Base-by-base conservation (phyloP, 2,329 filamentous ascomycete genomes). In the Phyllosticta citribraziliensis region DNA sequence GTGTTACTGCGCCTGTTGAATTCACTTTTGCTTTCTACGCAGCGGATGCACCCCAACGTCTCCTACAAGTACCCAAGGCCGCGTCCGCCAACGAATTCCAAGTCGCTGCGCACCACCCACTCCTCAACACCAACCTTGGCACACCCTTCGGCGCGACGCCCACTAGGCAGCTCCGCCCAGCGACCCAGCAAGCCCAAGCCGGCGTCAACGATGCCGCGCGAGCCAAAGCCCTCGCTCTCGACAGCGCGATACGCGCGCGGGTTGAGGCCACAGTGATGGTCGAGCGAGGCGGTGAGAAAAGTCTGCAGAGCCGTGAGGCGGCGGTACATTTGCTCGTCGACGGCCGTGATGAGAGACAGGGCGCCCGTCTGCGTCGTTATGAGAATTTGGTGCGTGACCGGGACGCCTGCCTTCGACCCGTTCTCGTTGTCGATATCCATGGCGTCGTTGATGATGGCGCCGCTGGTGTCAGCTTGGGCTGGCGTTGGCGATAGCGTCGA, bases 291-390 rank as follows among this genome's bases (percentile, higher is more conserved):
- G 9, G 86, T 80, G 1, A 99, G 80, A 70, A 95, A 91, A 3
- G 87, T 88, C 55, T 92, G 84, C 3, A 99, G 79, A 1, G 89
- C 90, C 3, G 86, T 86, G 3, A 99, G 82, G 0, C 92, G 87
- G 1, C 94, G 87, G 75, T 97, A 97, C 11, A 86, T 81, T 5
- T 87, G 80, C 73, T 97, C 93, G 0, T 86, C 79, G 1, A 97
- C 79, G 0, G 93, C 85, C 0, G 88, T 88, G 10, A 99, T 80
- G 9, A 92, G 79, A 0, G 88, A 85, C 12, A 97, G 75, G 20
- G 87, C 83, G 56, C 94, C 94, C 0, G 89, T 89, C 8, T 85
- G 79, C 0, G 87, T 87, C n/a, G 87, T 84, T 53, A 91, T 76
- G 61, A 96, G 83, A 62, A 93, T 78, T 52, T 82, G 78, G 61